Base-by-base conservation (phyloP, 495 filamentous ascomycete genomes). In the Bacidia rubella region DNA sequence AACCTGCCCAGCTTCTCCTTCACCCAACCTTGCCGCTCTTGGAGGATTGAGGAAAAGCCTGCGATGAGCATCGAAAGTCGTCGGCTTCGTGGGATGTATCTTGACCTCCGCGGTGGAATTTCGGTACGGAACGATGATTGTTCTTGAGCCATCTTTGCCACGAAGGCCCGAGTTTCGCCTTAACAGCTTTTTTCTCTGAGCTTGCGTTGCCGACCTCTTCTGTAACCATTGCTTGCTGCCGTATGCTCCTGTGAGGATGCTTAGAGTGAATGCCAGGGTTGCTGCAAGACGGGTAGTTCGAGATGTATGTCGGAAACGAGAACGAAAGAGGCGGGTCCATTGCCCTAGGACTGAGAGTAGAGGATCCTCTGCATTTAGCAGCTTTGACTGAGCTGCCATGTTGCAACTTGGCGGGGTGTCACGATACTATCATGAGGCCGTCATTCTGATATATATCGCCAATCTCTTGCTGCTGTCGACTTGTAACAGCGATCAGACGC, bases 31-130 rank as follows among this genome's bases (percentile, higher is more conserved):
- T 17, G 86, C 81, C 17, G 85, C 82, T 49, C 83, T 73, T 2
- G 90, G 88, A 0, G 92, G 89, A 59, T 93, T 89, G 27, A 99
- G 76, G 65, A 97, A 99, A 19, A 97, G 75, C 27, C 93, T 76
- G 29, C 90, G 78, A 66, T 99, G 93, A 26, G 93, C 93, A 73
- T 97, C 88, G 65, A 96, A 99, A 3, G 93, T 96, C 22, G 86
- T 84, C 7, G 80, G 76, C 65, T 95, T 96, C 9, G 93, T 99
- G n/a, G 83, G 83, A 61, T 86, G 75, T 47, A 99, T 95, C 48
- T 82, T 82, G 32, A 99, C 90, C 65, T 93, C 93, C 27, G 88
- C 85, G 5, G 89, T 92, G 40, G 72, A 65, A 39, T 82, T 78
- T 60, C 81, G 85, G 66, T 97, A 95, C 3, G 90, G 89, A 27